A percentile compares a stretch with the other conserved stretches of the same genome.
phyloP scores from a whole-genome alignment of 805 yeast species.

The Yarrowia sp. region DNA sequence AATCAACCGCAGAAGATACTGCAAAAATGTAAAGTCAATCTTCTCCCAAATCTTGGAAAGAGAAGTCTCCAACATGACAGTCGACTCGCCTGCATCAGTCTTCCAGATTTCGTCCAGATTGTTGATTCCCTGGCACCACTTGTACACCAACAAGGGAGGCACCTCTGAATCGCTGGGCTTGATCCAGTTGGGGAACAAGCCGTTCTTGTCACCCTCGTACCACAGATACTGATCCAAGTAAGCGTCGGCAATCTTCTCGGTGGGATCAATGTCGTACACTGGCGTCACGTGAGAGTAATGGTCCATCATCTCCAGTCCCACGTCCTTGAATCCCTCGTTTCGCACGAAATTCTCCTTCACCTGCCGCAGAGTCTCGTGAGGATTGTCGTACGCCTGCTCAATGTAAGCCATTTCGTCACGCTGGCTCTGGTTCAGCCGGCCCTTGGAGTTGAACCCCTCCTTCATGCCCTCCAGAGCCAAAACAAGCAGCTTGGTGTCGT shows the following conservation, averaged over 20 bases:
- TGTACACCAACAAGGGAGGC: constrained; percentile 88
- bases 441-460: constrained; percentile 75
- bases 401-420: constrained; percentile 91
- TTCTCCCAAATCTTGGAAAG: constrained; percentile 79
- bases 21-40: constrained; percentile 84
- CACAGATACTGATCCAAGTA: constrained; percentile 93
- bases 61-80: constrained; percentile 82
- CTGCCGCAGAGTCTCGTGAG: constrained; percentile 88
- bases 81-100: constrained; percentile 71
- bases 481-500: constrained; percentile 88
- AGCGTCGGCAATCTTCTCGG: constrained; percentile 96
- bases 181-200: constrained; percentile 92
- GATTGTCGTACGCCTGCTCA: constrained; percentile 96
- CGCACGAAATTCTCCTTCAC: constrained; percentile 82
- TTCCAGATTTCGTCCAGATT: constrained; percentile 83
- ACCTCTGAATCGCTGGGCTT: constrained; percentile 94
- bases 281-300: constrained; percentile 84
- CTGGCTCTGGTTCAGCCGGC: constrained; percentile 82
- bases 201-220: constrained; percentile 91
- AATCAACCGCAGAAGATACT: constrained; percentile 77
- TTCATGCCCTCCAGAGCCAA: constrained; percentile 89
- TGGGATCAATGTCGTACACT: constrained; percentile 85
- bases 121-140: constrained; percentile 93
- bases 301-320: constrained; percentile 87
- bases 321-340: constrained; percentile 91